Conservation (phyloP, 1,139 yeast genomes). For the Sugiyamaella pinicola region DNA sequence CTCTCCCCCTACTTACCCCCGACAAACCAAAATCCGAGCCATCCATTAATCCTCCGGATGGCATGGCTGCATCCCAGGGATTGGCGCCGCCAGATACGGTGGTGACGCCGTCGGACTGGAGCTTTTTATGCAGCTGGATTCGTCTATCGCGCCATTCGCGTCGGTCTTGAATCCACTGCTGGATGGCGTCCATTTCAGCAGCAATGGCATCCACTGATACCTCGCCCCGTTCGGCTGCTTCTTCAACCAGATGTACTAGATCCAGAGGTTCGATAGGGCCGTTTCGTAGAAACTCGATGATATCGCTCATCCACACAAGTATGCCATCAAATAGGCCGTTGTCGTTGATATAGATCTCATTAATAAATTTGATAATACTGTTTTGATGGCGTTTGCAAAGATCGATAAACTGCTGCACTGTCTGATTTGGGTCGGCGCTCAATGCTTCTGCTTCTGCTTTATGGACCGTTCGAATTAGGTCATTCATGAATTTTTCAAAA, state of each 20-base stretch:
- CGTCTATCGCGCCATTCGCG: conserved; percentile 43
- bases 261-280: conserved; percentile 47
- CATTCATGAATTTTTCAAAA: conserved; percentile 72
- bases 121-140: conserved; percentile 10
- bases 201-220: conserved; percentile 49
- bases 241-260: conserved; percentile 37
- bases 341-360: conserved; percentile 74
- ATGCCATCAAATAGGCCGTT: conserved; percentile 72
- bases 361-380: conserved; percentile 70
- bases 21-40: conserved; percentile 61
- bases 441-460: conserved; percentile 51
- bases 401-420: conserved; percentile 66
- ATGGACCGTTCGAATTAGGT: conserved; percentile 57
- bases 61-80: conserved; percentile 40
- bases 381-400: conserved; percentile 71
- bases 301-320: conserved; percentile 67
- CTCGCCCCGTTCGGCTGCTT: conserved; percentile 43
- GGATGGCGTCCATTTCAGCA: conserved; percentile 49
- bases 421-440: conserved; percentile 52
- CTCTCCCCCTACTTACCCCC: conserved; percentile 35
- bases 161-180: conserved; percentile 49
- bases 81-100: conserved; percentile 15
- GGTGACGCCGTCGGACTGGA: not conserved
- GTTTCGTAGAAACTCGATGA: conserved; percentile 62
- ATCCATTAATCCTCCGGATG: conserved; percentile 46